These are phyloP conservation scores for Plasmodium cynomolgi DNA, from an alignment of 169 alveolate species.

Conservation along the genomic window DNA sequence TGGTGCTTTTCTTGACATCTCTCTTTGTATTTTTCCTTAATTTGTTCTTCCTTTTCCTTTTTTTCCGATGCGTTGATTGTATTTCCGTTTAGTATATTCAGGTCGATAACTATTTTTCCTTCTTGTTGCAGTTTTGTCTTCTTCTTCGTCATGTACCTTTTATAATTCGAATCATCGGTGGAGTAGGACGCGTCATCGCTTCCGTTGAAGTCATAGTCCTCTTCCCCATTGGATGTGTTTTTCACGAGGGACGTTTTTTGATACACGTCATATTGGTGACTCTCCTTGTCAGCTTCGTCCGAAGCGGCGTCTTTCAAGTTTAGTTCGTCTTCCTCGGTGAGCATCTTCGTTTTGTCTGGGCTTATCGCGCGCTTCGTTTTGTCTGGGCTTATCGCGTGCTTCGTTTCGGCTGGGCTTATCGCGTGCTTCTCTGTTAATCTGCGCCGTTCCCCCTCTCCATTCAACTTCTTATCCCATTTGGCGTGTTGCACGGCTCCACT, in stretches of 20 bases:
- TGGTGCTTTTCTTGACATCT: slow-evolving; percentile 5
- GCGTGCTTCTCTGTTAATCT: not conserved
- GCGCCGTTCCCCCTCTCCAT: not conserved
- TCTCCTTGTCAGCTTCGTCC: not conserved
- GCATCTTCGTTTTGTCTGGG: not conserved
- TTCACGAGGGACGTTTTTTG: not conserved
- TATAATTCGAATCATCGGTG: slow-evolving; percentile 65
- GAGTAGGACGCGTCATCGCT: slow-evolving; percentile 64
- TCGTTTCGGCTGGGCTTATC: not conserved
- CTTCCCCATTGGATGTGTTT: not conserved
- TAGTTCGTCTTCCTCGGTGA: not conserved
- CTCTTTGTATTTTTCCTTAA: slow-evolving; percentile 23
- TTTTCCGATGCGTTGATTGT: not conserved
- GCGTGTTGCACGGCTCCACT: not conserved
- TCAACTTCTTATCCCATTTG: not conserved
- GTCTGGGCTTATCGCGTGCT: not conserved
- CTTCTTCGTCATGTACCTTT: slow-evolving; percentile 29
- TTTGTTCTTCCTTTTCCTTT: slow-evolving; percentile 11
- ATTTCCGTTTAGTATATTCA: slow-evolving; percentile 4
- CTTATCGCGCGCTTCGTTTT: not conserved
- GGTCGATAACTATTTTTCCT: slow-evolving; percentile 68
- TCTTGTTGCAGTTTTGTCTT: slow-evolving; percentile 46
- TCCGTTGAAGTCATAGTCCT: slow-evolving; percentile 20
- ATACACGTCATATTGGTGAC: not conserved
- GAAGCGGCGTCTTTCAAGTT: not conserved